A percentile compares a stretch with the other conserved stretches of the same genome.
These are phyloP conservation scores for Sporopachydermia cereana DNA, from an alignment of 1,139 yeast genomes.

Conservation along the genomic window DNA sequence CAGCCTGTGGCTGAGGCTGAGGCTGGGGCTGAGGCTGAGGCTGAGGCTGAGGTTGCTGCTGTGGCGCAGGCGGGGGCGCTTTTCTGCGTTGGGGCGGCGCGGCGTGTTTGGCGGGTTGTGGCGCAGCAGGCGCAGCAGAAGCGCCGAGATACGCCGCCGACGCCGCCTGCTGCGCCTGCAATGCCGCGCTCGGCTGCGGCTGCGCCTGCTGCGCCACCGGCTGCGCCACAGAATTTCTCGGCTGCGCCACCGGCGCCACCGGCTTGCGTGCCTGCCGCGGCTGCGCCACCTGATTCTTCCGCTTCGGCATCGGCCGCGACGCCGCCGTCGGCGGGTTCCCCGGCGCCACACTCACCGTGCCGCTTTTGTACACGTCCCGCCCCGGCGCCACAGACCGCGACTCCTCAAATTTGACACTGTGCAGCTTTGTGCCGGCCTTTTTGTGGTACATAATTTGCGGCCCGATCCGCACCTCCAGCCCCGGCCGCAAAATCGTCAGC, in stretches of 20 bases:
- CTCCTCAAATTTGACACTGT: slow-evolving; percentile 55
- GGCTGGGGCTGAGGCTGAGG: slow-evolving; percentile 16
- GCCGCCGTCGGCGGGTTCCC: slow-evolving; percentile 68
- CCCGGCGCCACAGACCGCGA: slow-evolving; percentile 49
- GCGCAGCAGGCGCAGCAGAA: slow-evolving; percentile 11
- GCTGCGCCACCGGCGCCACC: slow-evolving; percentile 12
- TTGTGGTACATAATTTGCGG: slow-evolving; percentile 73
- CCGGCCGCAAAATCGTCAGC: slow-evolving; percentile 50
- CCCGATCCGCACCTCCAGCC: slow-evolving; percentile 53
- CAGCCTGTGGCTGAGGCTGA: slow-evolving; percentile 14
- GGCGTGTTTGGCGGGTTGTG: slow-evolving; percentile 13
- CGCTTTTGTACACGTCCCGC: slow-evolving; percentile 77
- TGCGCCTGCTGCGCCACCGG: slow-evolving; percentile 12
- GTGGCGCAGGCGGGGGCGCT: slow-evolving; percentile 22
- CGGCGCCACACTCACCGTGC: slow-evolving; percentile 67
- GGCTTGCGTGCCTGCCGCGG: slow-evolving; percentile 9
- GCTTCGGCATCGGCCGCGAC: slow-evolving; percentile 64
- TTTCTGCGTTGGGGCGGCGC: slow-evolving; percentile 13
- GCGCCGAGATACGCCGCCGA: slow-evolving; percentile 9
- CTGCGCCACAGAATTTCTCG: slow-evolving; percentile 13
- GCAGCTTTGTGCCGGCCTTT: slow-evolving; percentile 74
- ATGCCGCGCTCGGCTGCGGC: slow-evolving; percentile 8
- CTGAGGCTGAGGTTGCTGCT: slow-evolving; percentile 17
- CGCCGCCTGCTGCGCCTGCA: slow-evolving; percentile 7
- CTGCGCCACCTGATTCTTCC: slow-evolving; percentile 20